A percentile compares a stretch with the other conserved stretches of the same genome.
These are phyloP conservation scores for Citeromyces matritensis DNA, from an alignment of 805 yeast species.

Conservation along the genomic window DNA sequence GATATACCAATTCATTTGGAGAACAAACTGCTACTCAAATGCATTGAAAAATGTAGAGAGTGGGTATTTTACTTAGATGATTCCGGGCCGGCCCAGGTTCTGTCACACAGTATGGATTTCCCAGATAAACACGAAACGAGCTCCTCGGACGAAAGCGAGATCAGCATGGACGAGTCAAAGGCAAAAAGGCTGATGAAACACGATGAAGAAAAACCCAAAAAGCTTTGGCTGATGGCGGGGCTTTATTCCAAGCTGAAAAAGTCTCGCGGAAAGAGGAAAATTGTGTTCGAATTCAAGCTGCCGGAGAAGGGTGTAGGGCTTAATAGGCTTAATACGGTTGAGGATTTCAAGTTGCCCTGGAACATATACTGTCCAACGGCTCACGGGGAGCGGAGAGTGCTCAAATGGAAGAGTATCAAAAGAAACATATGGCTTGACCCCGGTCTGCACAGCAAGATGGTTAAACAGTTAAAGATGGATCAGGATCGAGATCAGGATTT, in stretches of 20 bases:
- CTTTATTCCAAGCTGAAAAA: conserved; percentile 6
- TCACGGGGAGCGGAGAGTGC: conserved; percentile 7
- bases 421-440: conserved; percentile 6
- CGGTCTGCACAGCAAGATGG: conserved; percentile 1
- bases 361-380: conserved; percentile 16
- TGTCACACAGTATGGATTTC: not conserved
- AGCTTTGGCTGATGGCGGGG: conserved; percentile 10
- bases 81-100: conserved; percentile 1
- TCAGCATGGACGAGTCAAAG: not conserved
- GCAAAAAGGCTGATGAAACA: not conserved
- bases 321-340: conserved; percentile 4
- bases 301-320: conserved; percentile 9
- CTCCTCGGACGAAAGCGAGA: not conserved
- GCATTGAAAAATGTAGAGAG: conserved; percentile 1
- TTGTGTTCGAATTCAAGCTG: conserved; percentile 6
- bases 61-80: conserved; percentile 1
- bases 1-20: too few species aligned
- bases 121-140: conserved; percentile 1
- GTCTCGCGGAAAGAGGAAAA: not conserved
- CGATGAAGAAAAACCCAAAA: conserved; percentile 2
- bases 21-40: too few species aligned
- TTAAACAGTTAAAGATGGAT: not conserved
- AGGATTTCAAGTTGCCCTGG: conserved; percentile 16
- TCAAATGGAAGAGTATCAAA: conserved; percentile 13
- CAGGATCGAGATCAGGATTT: too few species aligned